Evolutionary conservation across 2,329 filamentous ascomycete species (phyloP), one percentile per base, ranked within the genome.

Genomic region (Aspergillus japonicus): DNA sequence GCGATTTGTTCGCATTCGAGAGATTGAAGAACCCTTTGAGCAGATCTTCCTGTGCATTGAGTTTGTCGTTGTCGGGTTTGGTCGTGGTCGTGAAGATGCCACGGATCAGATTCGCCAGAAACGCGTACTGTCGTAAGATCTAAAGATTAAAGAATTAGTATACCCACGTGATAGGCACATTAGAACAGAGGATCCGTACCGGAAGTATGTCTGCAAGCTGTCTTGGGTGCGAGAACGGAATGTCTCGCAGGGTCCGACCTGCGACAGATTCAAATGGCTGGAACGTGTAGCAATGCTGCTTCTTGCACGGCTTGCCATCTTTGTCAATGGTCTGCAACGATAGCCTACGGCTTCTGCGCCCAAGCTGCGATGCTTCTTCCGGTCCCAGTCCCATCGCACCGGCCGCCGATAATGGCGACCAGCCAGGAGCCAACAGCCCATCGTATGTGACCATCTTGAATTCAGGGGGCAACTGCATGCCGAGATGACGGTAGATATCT

Each of bases 151-250:
- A 39, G 44, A 23, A 60, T 56, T 59, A 50, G 16, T 16, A 4
- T 23, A n/a, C 29, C 26, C 24, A 23, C 26, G 11, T 23, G 24
- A 23, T 50, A 12, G 39, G 33, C 10, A 31, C n/a, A 6, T 21
- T 5, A 16, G 14, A 48, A 7, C 12, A 44, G n/a, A 19, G 39
- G 6, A 6, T 8, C 24, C 72, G 57, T 67, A 79, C 73, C 26
- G 78, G 78, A 59, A 81, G 65, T 33, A 77, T 73, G 52, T 78
- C 75, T 31, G 77, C 73, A 47, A 80, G 66, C 65, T 81, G 78
- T 42, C 77, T 75, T 16, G 78, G 78, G 66, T 81, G 78, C 11
- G 73, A 76, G 54, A 81, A 80, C 3, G 75, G 75, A 23, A 81
- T 68, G 23, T 79, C 75, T 55, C 67, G 73, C 42, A 80, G 71